These are phyloP conservation scores for Chenopodium berlandieri DNA, from an alignment of 148 eudicot species.

Conservation along the genomic window DNA sequence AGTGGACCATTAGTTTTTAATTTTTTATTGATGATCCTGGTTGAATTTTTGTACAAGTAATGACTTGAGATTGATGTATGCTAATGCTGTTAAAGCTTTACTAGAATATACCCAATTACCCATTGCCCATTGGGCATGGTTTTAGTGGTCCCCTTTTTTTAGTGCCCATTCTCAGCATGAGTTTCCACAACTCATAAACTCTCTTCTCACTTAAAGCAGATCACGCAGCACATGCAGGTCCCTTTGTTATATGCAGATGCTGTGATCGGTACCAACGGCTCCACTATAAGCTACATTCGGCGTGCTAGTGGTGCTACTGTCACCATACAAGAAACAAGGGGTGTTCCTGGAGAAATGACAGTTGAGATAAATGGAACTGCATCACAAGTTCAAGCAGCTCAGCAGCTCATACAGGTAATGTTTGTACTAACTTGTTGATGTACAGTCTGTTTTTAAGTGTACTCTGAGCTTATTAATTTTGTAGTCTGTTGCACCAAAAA, in stretches of 20 bases:
- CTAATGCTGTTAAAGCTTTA: not conserved
- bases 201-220: constrained; percentile 31
- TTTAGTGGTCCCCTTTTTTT: no score
- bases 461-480: no score
- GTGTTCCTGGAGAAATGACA: constrained; percentile 90
- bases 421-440: not conserved
- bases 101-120: no score
- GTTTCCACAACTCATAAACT: not conserved
- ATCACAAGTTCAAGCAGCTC: constrained; percentile 92
- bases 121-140: no score
- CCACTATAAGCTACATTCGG: constrained; percentile 82
- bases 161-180: not conserved
- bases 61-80: not conserved
- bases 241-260: constrained; percentile 87
- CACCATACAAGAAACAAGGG: constrained; percentile 86
- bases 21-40: no score
- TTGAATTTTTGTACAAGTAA: no score
- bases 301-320: constrained; percentile 97
- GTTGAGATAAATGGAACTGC: constrained; percentile 87
- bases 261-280: constrained; percentile 81
- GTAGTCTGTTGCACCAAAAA: not conserved
- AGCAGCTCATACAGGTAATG: constrained; percentile 81
- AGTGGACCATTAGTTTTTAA: not conserved
- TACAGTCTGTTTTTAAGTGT: not conserved
- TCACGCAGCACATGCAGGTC: constrained; percentile 83